Conservation (phyloP, 1,284 basidiomycete genomes). For the Ganoderma lucidum region DNA sequence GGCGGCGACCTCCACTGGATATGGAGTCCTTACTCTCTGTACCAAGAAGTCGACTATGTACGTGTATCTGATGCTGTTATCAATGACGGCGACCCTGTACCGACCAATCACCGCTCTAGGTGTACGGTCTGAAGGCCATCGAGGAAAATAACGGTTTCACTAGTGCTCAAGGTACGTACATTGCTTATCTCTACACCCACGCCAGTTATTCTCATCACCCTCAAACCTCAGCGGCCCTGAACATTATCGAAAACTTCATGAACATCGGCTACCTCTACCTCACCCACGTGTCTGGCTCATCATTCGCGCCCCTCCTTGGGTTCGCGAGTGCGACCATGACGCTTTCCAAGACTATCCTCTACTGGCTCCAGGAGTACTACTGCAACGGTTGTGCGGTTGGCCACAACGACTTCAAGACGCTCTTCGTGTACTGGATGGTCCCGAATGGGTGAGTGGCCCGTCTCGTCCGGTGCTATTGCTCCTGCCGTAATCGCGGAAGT, state of each 20-base stretch:
- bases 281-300: constrained; percentile 64
- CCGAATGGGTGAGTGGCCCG: constrained; percentile 75
- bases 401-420: constrained; percentile 68
- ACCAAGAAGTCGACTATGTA: constrained; percentile 77
- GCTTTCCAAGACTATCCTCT: constrained; percentile 85
- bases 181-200: background rate
- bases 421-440: constrained; percentile 74
- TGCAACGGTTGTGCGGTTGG: constrained; percentile 77
- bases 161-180: constrained; percentile 79
- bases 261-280: constrained; percentile 83
- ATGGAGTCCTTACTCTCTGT: constrained; percentile 84
- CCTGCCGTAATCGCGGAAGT: constrained; percentile 3
- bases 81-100: background rate
- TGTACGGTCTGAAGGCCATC: constrained; percentile 77
- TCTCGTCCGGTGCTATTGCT: constrained; percentile 12
- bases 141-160: constrained; percentile 82
- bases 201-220: background rate
- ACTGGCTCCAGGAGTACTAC: constrained; percentile 80
- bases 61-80: constrained; percentile 28
- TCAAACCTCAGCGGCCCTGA: constrained; percentile 68
- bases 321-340: constrained; percentile 81
- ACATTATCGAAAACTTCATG: constrained; percentile 81
- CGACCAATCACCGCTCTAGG: constrained; percentile 45
- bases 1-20: constrained; percentile 91
- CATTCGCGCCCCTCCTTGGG: constrained; percentile 77